Conservation (phyloP, 306 rosid genomes). For the Gastrolobium bilobum region DNA sequence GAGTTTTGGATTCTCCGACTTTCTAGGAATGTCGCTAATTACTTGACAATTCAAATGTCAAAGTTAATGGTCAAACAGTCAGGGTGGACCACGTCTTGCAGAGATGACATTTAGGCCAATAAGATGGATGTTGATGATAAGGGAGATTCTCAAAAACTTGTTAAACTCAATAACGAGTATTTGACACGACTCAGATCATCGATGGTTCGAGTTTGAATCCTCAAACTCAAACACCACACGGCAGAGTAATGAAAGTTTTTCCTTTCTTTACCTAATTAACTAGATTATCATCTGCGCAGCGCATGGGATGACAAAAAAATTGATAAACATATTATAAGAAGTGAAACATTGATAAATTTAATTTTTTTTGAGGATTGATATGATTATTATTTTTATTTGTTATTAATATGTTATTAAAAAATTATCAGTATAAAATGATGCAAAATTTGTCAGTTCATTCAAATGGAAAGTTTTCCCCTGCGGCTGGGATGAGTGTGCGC, state of each 20-base stretch:
- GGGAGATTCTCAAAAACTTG: background rate
- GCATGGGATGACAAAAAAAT: too few relatives aligned
- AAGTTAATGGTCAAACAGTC: background rate
- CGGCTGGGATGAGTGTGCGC: background rate
- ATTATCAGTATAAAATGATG: too few relatives aligned
- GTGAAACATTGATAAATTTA: too few relatives aligned
- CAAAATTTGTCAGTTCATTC: too few relatives aligned
- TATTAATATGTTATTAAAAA: too few relatives aligned
- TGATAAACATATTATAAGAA: too few relatives aligned
- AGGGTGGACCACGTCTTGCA: background rate
- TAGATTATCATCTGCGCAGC: too few relatives aligned
- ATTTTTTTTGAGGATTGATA: too few relatives aligned
- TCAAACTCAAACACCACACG: background rate
- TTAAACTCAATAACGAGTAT: background rate
- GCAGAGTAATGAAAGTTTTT: background rate
- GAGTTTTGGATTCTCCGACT: background rate
- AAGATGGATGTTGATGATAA: background rate
- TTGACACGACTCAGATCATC: background rate
- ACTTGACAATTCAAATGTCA: conserved; percentile 24
- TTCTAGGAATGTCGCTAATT: background rate
- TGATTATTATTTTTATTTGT: too few relatives aligned
- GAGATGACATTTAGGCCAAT: background rate
- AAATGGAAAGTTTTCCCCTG: too few relatives aligned
- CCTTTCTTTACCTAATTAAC: background rate
- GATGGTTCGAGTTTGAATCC: background rate